A percentile compares a stretch with the other conserved stretches of the same genome.
These are phyloP conservation scores for Panicum miliaceum DNA, from an alignment of 176 grass and related monocot species.

Conservation along the genomic window DNA sequence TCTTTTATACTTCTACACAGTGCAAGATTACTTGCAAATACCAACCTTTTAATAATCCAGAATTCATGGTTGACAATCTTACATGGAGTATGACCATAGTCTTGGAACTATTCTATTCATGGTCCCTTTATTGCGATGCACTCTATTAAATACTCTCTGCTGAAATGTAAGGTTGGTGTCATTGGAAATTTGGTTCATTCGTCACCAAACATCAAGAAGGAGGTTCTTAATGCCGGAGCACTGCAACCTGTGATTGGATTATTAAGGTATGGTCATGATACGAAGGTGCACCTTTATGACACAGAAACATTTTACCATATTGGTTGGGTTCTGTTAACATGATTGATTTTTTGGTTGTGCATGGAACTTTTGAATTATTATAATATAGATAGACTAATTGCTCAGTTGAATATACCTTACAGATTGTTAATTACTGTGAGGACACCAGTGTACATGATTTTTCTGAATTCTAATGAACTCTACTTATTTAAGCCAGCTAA, in stretches of 20 bases:
- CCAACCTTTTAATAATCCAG: conserved; percentile 2
- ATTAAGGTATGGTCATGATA: conserved; percentile 71
- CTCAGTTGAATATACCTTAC: conserved; percentile 6
- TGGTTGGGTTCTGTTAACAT: conserved; percentile 29
- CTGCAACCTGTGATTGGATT: conserved; percentile 95
- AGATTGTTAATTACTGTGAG: conserved; percentile 25
- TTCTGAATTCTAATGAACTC: conserved; percentile 28
- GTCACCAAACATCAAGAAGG: conserved; percentile 99
- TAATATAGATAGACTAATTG: background rate
- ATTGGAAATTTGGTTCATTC: conserved; percentile 99
- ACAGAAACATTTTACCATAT: conserved; percentile 7
- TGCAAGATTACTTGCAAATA: conserved; percentile 1
- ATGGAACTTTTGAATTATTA: conserved; percentile 1
- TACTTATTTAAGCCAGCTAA: conserved; percentile 31
- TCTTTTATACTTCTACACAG: conserved; percentile 11
- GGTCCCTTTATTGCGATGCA: conserved; percentile 27
- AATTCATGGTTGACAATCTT: conserved; percentile 7
- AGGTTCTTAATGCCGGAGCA: conserved; percentile 94
- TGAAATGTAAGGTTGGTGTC: conserved; percentile 82
- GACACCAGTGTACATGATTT: conserved; percentile 31
- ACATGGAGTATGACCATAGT: conserved; percentile 11
- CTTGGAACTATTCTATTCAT: conserved; percentile 18
- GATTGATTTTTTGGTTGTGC: background rate
- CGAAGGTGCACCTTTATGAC: conserved; percentile 4
- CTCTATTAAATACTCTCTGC: conserved; percentile 21